phyloP scores from a whole-genome alignment of 495 filamentous ascomycete genomes.

The Neurospora sp. region DNA sequence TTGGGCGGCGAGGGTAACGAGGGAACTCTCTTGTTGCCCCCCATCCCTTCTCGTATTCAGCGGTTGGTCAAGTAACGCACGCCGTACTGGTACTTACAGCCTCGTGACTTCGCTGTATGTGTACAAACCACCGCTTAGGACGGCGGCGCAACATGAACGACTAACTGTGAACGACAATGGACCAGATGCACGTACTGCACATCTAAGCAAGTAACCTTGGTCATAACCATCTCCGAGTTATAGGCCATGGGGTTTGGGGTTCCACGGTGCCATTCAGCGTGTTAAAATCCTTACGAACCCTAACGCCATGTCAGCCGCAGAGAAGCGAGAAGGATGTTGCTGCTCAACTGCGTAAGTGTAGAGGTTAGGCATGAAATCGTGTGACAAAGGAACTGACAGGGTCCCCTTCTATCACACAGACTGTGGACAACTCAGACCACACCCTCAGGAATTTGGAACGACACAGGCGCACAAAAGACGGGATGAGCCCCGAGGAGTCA shows the following conservation, averaged over 20 bases:
- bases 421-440: neutral
- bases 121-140: neutral
- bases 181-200: neutral
- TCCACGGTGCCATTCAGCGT: neutral
- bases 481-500: neutral
- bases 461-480: neutral
- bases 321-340: neutral
- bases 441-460: neutral
- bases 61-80: neutral
- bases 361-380: neutral
- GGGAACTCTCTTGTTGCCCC: neutral
- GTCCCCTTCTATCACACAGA: neutral
- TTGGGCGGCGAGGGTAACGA: neutral
- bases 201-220: neutral
- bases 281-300: neutral
- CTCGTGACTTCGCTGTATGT: neutral
- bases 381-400: neutral
- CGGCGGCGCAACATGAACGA: neutral
- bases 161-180: neutral
- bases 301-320: constrained; percentile 5
- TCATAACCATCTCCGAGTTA: neutral
- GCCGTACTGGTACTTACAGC: neutral
- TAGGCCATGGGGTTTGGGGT: neutral
- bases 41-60: neutral
- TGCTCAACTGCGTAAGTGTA: neutral